Base-by-base conservation (phyloP, 371 early-diverging fungal genomes). In the Actinomucor elegans region DNA sequence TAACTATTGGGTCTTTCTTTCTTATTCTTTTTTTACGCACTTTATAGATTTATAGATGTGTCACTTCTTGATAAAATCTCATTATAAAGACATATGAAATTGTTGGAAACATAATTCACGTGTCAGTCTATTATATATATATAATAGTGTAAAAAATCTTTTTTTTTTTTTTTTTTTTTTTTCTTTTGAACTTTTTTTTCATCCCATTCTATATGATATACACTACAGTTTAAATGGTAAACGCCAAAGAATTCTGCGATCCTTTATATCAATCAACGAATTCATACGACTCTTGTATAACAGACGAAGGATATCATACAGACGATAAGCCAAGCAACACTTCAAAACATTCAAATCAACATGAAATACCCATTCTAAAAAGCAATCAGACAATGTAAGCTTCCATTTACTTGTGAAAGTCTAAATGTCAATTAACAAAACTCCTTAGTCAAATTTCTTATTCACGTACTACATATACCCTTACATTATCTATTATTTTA, bases 301-400 rank as follows among this genome's bases (percentile, higher is more conserved):
- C 57, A 12, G 75, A 75, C 48, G 75, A 75, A 63, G 75, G 75
- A 11, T 75, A 75, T 37, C 50, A 62, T 45, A 72, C 76, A 29
- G 73, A 72, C 52, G 71, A 73, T 21, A 72, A 64, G 46, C 68
- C 62, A 41, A 48, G n/a, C 36, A 33, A 20, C 17, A 52, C 28
- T 14, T 23, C 37, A 41, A 28, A 51, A 26, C 58, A 57, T 18
- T 27, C 46, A 27, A 36, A 47, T 48, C 41, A 52, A 38, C 17
- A 56, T 47, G 66, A 71, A 46, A 62, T 67, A 27, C 71, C 70
- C 21, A 73, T 77, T 49, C 23, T 72, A 29, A 71, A 73, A 67
- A 73, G 73, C 53, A 68, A 66, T 27, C 68, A 53, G 21, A 69
- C 52, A 12, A 71, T 73, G 73, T 73, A 71, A 53, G 64, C 42